Base-by-base conservation (phyloP, 1,139 yeast species). In the Hanseniaspora sp. region DNA sequence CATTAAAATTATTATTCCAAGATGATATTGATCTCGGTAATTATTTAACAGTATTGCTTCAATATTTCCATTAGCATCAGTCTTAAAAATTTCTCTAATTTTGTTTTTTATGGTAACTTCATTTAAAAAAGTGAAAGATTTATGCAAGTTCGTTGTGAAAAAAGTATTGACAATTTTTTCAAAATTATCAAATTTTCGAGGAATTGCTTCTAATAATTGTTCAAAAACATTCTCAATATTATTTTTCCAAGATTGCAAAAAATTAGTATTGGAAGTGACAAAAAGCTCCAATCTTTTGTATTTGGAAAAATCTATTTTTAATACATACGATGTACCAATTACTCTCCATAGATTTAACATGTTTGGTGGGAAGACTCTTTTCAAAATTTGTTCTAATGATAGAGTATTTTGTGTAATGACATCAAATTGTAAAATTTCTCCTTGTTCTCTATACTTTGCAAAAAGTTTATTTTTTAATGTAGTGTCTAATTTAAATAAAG, bases 11-110 rank as follows among this genome's bases (percentile, higher is more conserved):
- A 51, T 44, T 8, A 45, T 51, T 13, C 54, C 54, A 7, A 51
- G 13, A 18, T 51, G 31, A 42, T n/a, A 51, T 17, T 51, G 54
- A 23, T 51, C 54, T 35, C 38, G 46, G 12, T 51, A 23, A 6
- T 51, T 48, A 18, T 39, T 38, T 4, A 51, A n/a, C 33, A 31
- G 0, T 3, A 51, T 45, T 33, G 23, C 18, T 9, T 2, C 15
- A 17, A 51, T 44, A 9, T 31, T 28, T 2, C 54, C 46, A 18
- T 44, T 23, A 7, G 23, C 38, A 33, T 51, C 41, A 7, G 13
- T 39, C 7, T 33, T 51, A 13, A 51, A 51, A 33, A 51, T 44
- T 2, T 23, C 44, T 5, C 4, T 17, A 13, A 51, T 17, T 29
- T 35, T 51, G 6, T 28, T 13, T 34, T 42, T 51, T 1, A 51